Conservation (phyloP, 768 basidiomycete genomes). For the Rickenella mellea region DNA sequence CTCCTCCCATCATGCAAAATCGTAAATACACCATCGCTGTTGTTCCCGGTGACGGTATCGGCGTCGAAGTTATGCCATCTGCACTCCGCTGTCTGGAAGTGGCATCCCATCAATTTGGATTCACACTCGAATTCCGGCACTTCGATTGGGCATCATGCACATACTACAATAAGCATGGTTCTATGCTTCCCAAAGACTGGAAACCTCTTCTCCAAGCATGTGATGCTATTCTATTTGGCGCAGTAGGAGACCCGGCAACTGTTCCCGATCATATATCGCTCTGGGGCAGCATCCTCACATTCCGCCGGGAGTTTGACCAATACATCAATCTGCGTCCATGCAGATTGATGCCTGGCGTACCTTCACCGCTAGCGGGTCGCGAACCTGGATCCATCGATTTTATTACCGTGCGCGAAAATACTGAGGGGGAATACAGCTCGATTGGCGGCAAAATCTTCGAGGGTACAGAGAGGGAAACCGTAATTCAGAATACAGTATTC, state of each 20-base stretch:
- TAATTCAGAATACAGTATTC: constrained; percentile 34
- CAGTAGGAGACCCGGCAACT: constrained; percentile 33
- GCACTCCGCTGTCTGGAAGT: constrained; percentile 36
- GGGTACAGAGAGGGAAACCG: constrained; percentile 19
- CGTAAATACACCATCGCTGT: constrained; percentile 31
- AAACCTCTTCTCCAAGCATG: constrained; percentile 28
- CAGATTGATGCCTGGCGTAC: constrained; percentile 36
- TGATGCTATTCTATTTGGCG: constrained; percentile 40
- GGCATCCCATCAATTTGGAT: constrained; percentile 32
- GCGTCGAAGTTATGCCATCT: constrained; percentile 41
- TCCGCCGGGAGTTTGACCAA: constrained; percentile 43
- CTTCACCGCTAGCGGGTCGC: constrained; percentile 36
- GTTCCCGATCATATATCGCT: constrained; percentile 51
- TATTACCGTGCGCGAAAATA: constrained; percentile 47
- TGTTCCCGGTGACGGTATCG: constrained; percentile 46
- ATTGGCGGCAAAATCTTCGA: constrained; percentile 26
- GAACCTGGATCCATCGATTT: constrained; percentile 37
- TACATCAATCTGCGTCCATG: constrained; percentile 43
- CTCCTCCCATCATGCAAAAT: too few relatives aligned
- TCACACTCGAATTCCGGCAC: constrained; percentile 33
- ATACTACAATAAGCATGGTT: constrained; percentile 34
- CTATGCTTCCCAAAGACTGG: constrained; percentile 37
- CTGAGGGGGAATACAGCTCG: constrained; percentile 47
- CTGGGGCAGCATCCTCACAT: constrained; percentile 41
- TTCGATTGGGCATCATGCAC: constrained; percentile 39